Conservation (phyloP, 2,329 filamentous ascomycete species). For the Ascochyta viciae-villosae region DNA sequence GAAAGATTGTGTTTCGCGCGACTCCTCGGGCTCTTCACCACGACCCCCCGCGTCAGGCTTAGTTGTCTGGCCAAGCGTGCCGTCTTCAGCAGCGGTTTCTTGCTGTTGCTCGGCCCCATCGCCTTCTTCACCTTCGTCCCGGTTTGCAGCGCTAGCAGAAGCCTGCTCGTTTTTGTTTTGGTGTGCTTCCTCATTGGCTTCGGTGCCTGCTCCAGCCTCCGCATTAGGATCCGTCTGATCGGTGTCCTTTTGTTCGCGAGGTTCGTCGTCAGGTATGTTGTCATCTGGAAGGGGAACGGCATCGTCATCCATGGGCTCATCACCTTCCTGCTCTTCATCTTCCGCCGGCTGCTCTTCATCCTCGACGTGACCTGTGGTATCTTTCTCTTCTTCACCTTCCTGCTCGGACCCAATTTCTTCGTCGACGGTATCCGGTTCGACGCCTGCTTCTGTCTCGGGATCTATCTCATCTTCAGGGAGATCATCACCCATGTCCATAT, state of each 20-base stretch:
- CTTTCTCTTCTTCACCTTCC: conserved; percentile 43
- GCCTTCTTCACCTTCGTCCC: conserved; percentile 71
- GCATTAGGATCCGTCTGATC: conserved; percentile 59
- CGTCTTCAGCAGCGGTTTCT: conserved; percentile 69
- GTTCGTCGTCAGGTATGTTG: conserved; percentile 59
- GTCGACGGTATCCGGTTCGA: conserved; percentile 41
- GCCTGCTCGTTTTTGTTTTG: conserved; percentile 67
- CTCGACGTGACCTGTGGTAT: conserved; percentile 45
- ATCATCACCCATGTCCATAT: conserved; percentile 49
- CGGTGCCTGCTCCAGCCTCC: conserved; percentile 70
- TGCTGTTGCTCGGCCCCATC: conserved; percentile 70
- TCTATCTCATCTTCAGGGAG: conserved; percentile 43
- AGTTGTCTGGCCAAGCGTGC: conserved; percentile 51
- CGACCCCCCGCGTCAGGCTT: conserved; percentile 46
- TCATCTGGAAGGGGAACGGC: conserved; percentile 52
- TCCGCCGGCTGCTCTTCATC: conserved; percentile 53
- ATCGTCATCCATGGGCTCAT: conserved; percentile 56
- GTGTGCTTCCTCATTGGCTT: conserved; percentile 63
- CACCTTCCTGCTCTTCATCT: conserved; percentile 56
- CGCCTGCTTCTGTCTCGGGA: conserved; percentile 37
- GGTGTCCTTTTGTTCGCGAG: conserved; percentile 56
- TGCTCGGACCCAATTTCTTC: conserved; percentile 45
- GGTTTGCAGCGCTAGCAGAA: conserved; percentile 64
- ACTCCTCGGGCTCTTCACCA: conserved; percentile 50
- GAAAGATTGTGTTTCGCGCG: conserved; percentile 72